phyloP scores from a whole-genome alignment of 306 rosid genomes.

The Quercus suber region DNA sequence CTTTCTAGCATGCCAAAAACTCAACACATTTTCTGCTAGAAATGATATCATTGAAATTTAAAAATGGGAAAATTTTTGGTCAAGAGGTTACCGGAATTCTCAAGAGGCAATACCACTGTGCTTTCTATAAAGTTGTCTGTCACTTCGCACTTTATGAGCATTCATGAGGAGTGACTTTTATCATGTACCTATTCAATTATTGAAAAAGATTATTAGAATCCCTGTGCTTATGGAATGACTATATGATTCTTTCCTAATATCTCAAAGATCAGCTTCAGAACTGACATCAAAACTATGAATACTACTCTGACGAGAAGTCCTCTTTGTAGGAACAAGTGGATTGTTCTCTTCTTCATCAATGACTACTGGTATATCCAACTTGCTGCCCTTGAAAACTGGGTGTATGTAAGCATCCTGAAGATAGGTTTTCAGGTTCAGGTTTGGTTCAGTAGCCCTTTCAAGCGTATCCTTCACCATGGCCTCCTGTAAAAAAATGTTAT shows the following conservation, averaged over 20 bases:
- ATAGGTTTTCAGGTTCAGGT: conserved; percentile 59
- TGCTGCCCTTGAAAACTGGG: conserved; percentile 59
- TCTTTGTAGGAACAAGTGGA: conserved; percentile 71
- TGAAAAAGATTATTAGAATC: background rate
- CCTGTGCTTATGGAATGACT: background rate
- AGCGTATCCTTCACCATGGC: conserved; percentile 94
- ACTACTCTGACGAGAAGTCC: conserved; percentile 45
- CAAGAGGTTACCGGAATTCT: background rate
- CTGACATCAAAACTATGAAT: conserved; percentile 40
- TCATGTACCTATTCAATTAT: background rate
- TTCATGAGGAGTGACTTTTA: background rate
- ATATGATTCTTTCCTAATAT: conserved; percentile 3
- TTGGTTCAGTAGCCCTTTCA: conserved; percentile 76
- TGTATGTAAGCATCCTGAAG: conserved; percentile 71
- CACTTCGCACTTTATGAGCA: background rate
- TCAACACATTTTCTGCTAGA: too few species aligned
- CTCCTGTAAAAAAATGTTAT: conserved; percentile 56
- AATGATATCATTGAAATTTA: too few species aligned
- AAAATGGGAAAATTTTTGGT: background rate
- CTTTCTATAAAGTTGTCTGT: too few species aligned
- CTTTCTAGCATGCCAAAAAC: too few species aligned
- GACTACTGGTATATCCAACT: conserved; percentile 20
- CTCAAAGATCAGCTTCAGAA: conserved; percentile 9
- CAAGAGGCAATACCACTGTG: background rate
- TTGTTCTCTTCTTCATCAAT: conserved; percentile 75